Evolutionary conservation across 2,329 filamentous ascomycete genomes (phyloP).

Genomic region (Parastagonospora avenae): DNA sequence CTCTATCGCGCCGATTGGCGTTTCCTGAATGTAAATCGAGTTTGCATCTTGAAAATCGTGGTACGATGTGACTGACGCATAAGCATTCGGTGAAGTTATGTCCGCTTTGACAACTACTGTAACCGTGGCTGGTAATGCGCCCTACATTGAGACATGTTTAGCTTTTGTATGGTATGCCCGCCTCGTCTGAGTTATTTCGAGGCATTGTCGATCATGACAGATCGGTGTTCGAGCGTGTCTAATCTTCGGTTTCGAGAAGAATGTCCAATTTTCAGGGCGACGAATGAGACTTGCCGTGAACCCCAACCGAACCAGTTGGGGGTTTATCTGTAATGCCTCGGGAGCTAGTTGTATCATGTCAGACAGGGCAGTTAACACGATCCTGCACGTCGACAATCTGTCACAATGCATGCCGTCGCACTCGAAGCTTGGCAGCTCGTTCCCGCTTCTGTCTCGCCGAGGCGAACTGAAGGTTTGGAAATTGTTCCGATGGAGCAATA

Average conservation of each 20-base stretch:
- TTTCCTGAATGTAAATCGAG: neutral
- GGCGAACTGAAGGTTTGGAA: slow-evolving; percentile 3
- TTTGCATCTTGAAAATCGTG: too few relatives aligned
- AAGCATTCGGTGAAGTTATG: too few relatives aligned
- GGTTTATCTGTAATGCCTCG: slow-evolving; percentile 11
- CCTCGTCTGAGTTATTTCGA: too few relatives aligned
- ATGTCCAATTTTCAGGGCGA: neutral
- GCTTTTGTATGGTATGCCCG: too few relatives aligned
- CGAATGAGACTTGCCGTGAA: too few relatives aligned
- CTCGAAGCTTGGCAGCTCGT: slow-evolving; percentile 6
- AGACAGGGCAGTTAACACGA: slow-evolving; percentile 13
- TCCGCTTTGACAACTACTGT: too few relatives aligned
- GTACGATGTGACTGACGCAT: too few relatives aligned
- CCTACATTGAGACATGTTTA: too few relatives aligned
- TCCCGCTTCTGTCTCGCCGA: neutral
- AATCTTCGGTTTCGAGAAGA: too few relatives aligned
- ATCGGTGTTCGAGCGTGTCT: too few relatives aligned
- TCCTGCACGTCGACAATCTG: slow-evolving; percentile 7
- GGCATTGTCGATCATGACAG: too few relatives aligned
- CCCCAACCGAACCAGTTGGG: slow-evolving; percentile 2
- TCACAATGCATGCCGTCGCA: slow-evolving; percentile 7
- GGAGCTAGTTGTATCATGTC: slow-evolving; percentile 13
- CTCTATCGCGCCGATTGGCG: neutral
- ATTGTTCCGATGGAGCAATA: slow-evolving; percentile 2
- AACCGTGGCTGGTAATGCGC: too few relatives aligned